These are phyloP conservation scores for Calocybe cyanea DNA, from an alignment of 768 basidiomycete genomes.

Conservation along the genomic window DNA sequence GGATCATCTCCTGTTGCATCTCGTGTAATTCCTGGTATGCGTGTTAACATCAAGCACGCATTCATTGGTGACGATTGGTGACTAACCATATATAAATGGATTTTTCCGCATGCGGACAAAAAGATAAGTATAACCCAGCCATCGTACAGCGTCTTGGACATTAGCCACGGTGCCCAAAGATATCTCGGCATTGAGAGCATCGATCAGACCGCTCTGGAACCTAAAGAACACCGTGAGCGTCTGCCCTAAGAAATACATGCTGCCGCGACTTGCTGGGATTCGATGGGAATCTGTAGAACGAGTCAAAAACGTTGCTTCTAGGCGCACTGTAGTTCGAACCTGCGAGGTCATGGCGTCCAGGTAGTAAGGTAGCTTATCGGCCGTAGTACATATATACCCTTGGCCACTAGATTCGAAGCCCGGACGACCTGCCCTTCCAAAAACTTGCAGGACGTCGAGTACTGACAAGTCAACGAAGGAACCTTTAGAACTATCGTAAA, in stretches of 20 bases:
- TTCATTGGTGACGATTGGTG: neutral
- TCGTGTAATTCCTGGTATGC: conserved; percentile 61
- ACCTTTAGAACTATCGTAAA: conserved; percentile 90
- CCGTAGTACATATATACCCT: conserved; percentile 94
- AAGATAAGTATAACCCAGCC: conserved; percentile 97
- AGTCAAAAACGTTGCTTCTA: conserved; percentile 1
- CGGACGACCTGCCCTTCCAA: conserved; percentile 91
- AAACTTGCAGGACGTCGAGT: conserved; percentile 94
- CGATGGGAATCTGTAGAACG: conserved; percentile 75
- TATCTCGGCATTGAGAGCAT: conserved; percentile 94
- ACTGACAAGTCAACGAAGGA: conserved; percentile 90
- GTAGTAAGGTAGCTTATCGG: conserved; percentile 90
- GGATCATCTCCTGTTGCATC: conserved; percentile 70
- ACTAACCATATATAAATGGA: conserved; percentile 78
- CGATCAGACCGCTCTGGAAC: conserved; percentile 81
- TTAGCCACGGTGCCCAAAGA: conserved; percentile 91
- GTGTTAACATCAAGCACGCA: conserved; percentile 8
- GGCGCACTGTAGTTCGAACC: conserved; percentile 35
- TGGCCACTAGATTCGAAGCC: conserved; percentile 90
- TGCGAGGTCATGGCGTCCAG: conserved; percentile 85
- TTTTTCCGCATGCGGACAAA: conserved; percentile 94
- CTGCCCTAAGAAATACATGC: neutral
- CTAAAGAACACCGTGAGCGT: conserved; percentile 26
- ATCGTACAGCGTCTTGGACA: conserved; percentile 80
- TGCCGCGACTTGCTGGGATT: conserved; percentile 70